These are phyloP conservation scores for Boletellus dicymbophilus DNA, from an alignment of 1,284 basidiomycete species.

Conservation along the genomic window DNA sequence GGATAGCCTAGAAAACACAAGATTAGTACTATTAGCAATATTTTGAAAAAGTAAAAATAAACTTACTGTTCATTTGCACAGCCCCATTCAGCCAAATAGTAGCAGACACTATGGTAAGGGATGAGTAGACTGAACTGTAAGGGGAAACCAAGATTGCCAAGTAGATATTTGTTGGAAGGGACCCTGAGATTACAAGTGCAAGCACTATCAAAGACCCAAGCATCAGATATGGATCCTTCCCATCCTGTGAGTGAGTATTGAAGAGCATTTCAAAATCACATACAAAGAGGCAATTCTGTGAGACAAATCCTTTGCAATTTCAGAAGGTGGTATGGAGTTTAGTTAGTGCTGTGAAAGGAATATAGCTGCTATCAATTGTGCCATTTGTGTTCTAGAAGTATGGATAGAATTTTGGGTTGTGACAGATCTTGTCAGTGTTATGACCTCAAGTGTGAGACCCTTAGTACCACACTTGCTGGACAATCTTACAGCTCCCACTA, in stretches of 20 bases:
- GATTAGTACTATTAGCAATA: no score
- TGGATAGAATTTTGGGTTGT: background rate
- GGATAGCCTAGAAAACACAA: no score
- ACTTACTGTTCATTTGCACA: background rate
- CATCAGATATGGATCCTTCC: background rate
- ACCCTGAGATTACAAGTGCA: background rate
- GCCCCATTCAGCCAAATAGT: background rate
- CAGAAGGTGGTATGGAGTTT: background rate
- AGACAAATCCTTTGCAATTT: background rate
- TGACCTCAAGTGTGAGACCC: no score
- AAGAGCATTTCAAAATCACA: background rate
- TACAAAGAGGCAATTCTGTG: background rate
- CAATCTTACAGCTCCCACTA: no score
- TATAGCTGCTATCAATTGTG: background rate
- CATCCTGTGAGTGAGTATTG: background rate
- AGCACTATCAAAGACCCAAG: background rate
- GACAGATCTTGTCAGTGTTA: background rate
- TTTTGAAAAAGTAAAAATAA: background rate
- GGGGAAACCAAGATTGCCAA: background rate
- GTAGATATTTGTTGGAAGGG: background rate
- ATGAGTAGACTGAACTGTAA: background rate
- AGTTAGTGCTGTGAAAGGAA: no score
- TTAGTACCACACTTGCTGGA: no score
- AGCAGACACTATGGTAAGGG: background rate
- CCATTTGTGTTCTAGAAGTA: background rate